Evolutionary conservation across 768 basidiomycete genomes (phyloP), one percentile per base, ranked within the genome.

Genomic region (Paxillus rubicundulus): DNA sequence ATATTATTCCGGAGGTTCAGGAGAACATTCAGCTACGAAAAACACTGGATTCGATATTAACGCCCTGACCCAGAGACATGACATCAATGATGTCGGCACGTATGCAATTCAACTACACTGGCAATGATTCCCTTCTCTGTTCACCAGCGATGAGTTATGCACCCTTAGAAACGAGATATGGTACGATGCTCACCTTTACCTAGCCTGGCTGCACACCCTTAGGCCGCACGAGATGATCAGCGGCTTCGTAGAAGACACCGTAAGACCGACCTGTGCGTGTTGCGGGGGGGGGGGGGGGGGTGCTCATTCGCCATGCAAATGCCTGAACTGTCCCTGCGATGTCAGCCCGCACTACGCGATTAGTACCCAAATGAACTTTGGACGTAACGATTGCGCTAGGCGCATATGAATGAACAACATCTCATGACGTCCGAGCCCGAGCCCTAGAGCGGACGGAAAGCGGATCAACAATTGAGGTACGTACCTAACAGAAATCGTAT

Each of bases 131-230:
- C 24, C 17, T 24, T 43, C n/a, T 10, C 12, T 16, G 32, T 61
- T 54, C 46, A 64, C 66, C 72, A 4, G 63, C 66, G 24, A 70
- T 63, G 27, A 62, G 65, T 42, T 55, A 52, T 2, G 63, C 60
- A 41, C 62, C 66, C 55, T 63, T 66, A 16, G 69, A 65, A 18
- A 61, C 66, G 12, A 74, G 55, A 45, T 61, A 71, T 13, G 67
- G 68, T 18, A 70, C 64, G 4, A 66, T 28, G n/a, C 58, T 61
- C 59, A 18, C 67, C 61, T 18, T 60, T 55, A 16, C 55, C 57
- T 9, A 54, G 40, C 18, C 61, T 45, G 12, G 54, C 39, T 21
- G 50, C 45, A 32, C 39, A 34, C 9, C 36, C 45, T 1, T 52
- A 36, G n/a, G 42, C 49, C 32, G n/a, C n/a, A n/a, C n/a, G n/a